These are phyloP conservation scores for Tolypocladium capitatum DNA, from an alignment of 2,329 filamentous ascomycete genomes.

Conservation along the genomic window DNA sequence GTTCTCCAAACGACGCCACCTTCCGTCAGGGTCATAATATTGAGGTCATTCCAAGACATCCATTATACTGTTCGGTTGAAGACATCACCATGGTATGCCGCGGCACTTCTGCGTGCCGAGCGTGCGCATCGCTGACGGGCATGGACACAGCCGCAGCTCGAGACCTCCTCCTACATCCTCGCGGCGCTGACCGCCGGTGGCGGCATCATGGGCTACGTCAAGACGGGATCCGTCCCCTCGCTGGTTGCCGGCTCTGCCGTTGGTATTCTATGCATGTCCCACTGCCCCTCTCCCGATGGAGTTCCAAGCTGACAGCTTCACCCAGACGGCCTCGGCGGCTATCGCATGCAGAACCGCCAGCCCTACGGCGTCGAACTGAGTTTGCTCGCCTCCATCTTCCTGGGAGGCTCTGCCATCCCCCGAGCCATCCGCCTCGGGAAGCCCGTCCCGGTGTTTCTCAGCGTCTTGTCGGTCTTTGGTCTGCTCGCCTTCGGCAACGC, in stretches of 20 bases:
- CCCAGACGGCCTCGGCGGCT: conserved; percentile 62
- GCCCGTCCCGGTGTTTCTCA: conserved; percentile 70
- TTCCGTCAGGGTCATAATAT: background rate
- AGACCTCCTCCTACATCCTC: conserved; percentile 60
- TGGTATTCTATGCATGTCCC: conserved; percentile 46
- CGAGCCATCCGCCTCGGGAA: conserved; percentile 74
- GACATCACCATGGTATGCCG: conserved; percentile 1
- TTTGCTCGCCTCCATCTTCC: conserved; percentile 73
- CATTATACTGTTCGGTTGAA: background rate
- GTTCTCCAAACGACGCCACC: background rate
- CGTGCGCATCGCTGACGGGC: background rate
- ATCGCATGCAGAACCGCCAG: conserved; percentile 62
- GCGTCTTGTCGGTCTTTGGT: conserved; percentile 66
- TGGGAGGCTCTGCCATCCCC: conserved; percentile 75
- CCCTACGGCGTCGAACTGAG: conserved; percentile 78
- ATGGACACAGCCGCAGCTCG: conserved; percentile 10
- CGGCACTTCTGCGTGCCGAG: background rate
- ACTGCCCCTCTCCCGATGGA: background rate
- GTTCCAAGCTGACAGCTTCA: background rate
- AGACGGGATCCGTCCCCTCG: conserved; percentile 76
- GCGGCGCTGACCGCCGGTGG: conserved; percentile 74
- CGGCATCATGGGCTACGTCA: conserved; percentile 74
- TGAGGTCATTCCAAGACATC: background rate
- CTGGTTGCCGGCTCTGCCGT: conserved; percentile 75
- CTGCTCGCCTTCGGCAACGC: conserved; percentile 68